Conservation (phyloP, 371 early-diverging fungal species). For the Encephalitozoon cuniculi region DNA sequence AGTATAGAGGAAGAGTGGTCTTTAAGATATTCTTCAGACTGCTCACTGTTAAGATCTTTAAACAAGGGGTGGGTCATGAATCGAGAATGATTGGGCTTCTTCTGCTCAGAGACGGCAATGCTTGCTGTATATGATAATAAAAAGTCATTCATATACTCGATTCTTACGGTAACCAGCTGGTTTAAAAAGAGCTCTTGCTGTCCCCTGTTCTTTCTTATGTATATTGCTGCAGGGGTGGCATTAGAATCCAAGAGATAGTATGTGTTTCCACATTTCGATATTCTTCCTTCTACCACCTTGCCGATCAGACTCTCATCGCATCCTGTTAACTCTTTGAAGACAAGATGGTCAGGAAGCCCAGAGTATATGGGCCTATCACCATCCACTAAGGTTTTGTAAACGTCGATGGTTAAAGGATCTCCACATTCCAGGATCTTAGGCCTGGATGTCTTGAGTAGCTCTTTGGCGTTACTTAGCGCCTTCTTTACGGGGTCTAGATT, state of each 20-base stretch:
- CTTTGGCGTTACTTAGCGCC: neutral
- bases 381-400: neutral
- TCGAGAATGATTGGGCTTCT: neutral
- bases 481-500: neutral
- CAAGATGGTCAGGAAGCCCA: slow-evolving; percentile 32
- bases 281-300: slow-evolving; percentile 24
- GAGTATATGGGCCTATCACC: slow-evolving; percentile 6
- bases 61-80: slow-evolving; percentile 35
- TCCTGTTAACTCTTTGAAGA: slow-evolving; percentile 38
- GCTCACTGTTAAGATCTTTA: slow-evolving; percentile 9
- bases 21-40: slow-evolving; percentile 11
- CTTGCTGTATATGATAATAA: slow-evolving; percentile 30
- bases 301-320: neutral
- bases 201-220: neutral
- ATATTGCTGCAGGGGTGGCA: slow-evolving; percentile 23
- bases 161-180: slow-evolving; percentile 37
- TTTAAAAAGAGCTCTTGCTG: slow-evolving; percentile 23
- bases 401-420: neutral
- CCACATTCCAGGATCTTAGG: neutral
- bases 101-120: neutral
- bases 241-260: slow-evolving; percentile 17
- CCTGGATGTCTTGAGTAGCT: neutral
- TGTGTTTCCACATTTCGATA: slow-evolving; percentile 19
- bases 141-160: slow-evolving; percentile 6
- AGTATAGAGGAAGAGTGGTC: neutral